A percentile compares a stretch with the other conserved stretches of the same genome.
Conservation (phyloP, 139 green algal species). For the Chlorella sp. region DNA sequence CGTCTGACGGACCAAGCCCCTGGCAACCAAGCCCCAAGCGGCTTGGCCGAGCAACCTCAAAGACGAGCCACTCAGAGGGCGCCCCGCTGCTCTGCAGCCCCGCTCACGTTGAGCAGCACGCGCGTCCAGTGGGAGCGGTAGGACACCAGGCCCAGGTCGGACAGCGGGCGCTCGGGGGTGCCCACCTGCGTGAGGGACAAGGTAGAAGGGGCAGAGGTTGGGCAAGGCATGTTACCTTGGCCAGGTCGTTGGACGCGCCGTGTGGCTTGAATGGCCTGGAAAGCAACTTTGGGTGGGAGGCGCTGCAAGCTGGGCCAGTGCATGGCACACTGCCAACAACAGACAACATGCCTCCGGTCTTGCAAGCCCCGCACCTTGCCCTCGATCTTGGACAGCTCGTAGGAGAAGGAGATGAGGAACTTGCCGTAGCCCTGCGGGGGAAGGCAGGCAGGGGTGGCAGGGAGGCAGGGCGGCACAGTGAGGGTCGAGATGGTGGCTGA, state of each 20-base stretch:
- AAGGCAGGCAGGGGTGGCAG: not conserved
- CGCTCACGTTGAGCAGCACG: conserved; percentile 85
- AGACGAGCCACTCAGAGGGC: not conserved
- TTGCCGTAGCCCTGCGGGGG: conserved; percentile 95
- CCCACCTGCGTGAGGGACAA: conserved; percentile 58
- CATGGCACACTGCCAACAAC: too few species aligned
- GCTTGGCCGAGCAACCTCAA: not conserved
- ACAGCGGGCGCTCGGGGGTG: conserved; percentile 97
- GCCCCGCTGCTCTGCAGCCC: not conserved
- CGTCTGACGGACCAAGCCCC: too few species aligned
- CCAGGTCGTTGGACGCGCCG: too few species aligned
- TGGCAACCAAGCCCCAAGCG: too few species aligned
- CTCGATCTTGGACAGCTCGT: conserved; percentile 98
- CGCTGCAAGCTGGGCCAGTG: too few species aligned
- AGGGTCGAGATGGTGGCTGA: not conserved
- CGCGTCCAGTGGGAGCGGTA: conserved; percentile 98
- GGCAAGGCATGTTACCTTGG: too few species aligned
- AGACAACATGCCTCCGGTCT: too few species aligned
- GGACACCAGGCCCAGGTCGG: conserved; percentile 92
- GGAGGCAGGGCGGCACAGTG: not conserved
- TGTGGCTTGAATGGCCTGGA: too few species aligned
- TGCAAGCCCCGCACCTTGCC: conserved; percentile 60
- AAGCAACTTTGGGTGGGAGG: too few species aligned
- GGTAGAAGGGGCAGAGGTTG: too few species aligned
- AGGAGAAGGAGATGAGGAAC: conserved; percentile 97